Evolutionary conservation across 495 filamentous ascomycete species (phyloP).

Genomic region (Haplographium delicatum): DNA sequence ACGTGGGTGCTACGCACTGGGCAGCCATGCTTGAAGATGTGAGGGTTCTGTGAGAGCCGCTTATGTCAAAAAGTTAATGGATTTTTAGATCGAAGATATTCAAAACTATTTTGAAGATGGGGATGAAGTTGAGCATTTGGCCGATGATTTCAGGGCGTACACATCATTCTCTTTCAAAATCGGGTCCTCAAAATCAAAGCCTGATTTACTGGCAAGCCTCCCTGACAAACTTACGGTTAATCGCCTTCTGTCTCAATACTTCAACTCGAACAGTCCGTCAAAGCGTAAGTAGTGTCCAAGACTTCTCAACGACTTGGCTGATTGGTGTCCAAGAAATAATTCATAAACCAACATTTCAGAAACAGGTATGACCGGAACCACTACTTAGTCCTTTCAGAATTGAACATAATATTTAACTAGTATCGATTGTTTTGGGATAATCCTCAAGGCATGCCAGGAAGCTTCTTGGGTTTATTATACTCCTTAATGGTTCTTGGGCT

Average conservation of each 20-base stretch:
- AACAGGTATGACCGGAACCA: conserved; percentile 16
- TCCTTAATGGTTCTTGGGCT: conserved; percentile 36
- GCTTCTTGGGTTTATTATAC: conserved; percentile 43
- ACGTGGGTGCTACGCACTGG: conserved; percentile 49
- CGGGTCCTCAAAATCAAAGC: conserved; percentile 21
- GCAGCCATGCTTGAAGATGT: conserved; percentile 49
- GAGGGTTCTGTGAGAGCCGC: too few relatives aligned
- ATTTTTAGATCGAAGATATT: conserved; percentile 27
- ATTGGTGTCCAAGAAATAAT: conserved; percentile 28
- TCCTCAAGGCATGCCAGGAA: conserved; percentile 29
- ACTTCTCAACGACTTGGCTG: too few relatives aligned
- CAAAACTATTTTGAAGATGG: conserved; percentile 29
- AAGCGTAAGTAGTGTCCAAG: conserved; percentile 28
- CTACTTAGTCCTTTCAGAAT: background rate
- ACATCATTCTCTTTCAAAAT: conserved; percentile 18
- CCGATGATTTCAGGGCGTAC: conserved; percentile 18
- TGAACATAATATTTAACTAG: conserved; percentile 20
- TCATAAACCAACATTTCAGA: conserved; percentile 39
- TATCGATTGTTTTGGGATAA: conserved; percentile 45
- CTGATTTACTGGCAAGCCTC: conserved; percentile 35
- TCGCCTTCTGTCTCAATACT: conserved; percentile 41
- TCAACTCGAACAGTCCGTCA: conserved; percentile 42
- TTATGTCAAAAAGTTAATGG: too few relatives aligned
- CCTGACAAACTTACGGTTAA: conserved; percentile 36
- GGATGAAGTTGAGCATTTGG: conserved; percentile 25